Percentiles rank a stretch among this genome's conserved stretches.
Evolutionary conservation across 805 yeast genomes (phyloP).

Genomic region (Suhomyces tanzawaensis): DNA sequence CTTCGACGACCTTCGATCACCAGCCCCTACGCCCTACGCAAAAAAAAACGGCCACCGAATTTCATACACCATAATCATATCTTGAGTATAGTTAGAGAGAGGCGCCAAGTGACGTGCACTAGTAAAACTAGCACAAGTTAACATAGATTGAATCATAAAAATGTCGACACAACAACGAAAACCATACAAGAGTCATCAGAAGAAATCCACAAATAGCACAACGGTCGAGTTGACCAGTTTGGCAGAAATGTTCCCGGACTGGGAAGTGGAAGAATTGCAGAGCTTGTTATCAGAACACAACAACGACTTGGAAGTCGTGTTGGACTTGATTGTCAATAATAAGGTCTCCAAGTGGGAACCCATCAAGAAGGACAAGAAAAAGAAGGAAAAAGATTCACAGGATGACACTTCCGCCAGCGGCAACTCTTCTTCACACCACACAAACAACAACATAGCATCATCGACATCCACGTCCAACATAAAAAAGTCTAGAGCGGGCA

Average conservation of each 20-base stretch:
- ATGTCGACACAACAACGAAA: slow-evolving; percentile 37
- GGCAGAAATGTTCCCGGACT: slow-evolving; percentile 88
- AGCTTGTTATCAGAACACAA: slow-evolving; percentile 70
- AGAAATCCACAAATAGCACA: slow-evolving; percentile 30
- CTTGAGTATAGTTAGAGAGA: slow-evolving; percentile 3
- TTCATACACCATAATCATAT: slow-evolving; percentile 1
- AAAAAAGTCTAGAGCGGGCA: slow-evolving; percentile 2
- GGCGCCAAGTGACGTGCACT: slow-evolving; percentile 4
- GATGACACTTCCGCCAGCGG: slow-evolving; percentile 10
- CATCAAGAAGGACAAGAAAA: slow-evolving; percentile 66
- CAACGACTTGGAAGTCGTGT: slow-evolving; percentile 74
- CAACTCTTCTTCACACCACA: slow-evolving; percentile 8
- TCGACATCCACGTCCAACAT: background rate
- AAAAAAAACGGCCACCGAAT: slow-evolving; percentile 3
- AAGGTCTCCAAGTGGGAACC: slow-evolving; percentile 93
- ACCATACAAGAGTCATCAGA: slow-evolving; percentile 46
- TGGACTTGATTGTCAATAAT: slow-evolving; percentile 86
- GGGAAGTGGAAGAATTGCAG: slow-evolving; percentile 83
- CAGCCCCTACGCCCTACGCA: slow-evolving; percentile 9
- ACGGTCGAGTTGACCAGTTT: slow-evolving; percentile 51
- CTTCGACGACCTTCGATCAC: slow-evolving; percentile 7
- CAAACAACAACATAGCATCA: slow-evolving; percentile 6
- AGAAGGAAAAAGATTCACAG: slow-evolving; percentile 18
- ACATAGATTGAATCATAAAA: slow-evolving; percentile 1
- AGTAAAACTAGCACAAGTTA: slow-evolving; percentile 5